Evolutionary conservation across 78 protist species (phyloP).

Genomic region (Capsaspora owczarzaki): DNA sequence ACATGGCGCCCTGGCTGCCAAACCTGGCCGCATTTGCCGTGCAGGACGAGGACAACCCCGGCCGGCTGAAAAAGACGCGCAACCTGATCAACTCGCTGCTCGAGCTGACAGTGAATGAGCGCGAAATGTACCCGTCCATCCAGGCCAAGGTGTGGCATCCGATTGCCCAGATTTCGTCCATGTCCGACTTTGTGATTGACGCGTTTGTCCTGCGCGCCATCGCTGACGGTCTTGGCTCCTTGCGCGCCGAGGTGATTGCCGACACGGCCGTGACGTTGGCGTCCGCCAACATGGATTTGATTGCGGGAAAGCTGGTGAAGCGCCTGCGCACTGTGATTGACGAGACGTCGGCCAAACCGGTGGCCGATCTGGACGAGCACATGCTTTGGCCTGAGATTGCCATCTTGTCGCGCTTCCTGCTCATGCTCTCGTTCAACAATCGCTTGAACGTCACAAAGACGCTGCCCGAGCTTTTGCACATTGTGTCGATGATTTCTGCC

Average conservation of each 20-base stretch:
- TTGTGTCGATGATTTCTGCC: constrained; percentile 12
- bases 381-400: constrained; percentile 31
- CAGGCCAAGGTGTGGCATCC: constrained; percentile 47
- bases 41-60: not conserved
- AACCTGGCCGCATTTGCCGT: constrained; percentile 30
- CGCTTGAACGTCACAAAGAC: constrained; percentile 26
- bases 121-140: constrained; percentile 31
- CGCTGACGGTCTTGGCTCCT: constrained; percentile 19
- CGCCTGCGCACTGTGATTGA: constrained; percentile 3
- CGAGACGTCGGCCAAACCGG: not conserved
- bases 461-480: constrained; percentile 42
- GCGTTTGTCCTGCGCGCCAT: constrained; percentile 20
- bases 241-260: constrained; percentile 28
- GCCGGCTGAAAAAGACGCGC: constrained; percentile 1
- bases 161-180: constrained; percentile 20
- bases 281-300: constrained; percentile 13
- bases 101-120: constrained; percentile 36
- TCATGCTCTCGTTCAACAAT: constrained; percentile 47
- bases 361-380: constrained; percentile 14
- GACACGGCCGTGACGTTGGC: constrained; percentile 54
- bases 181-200: constrained; percentile 19
- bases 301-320: constrained; percentile 28
- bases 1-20: constrained; percentile 58
- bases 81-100: constrained; percentile 23
- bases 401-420: constrained; percentile 35